A percentile compares a stretch with the other conserved stretches of the same genome.
Conservation (phyloP, 192 early-diverging fungal species). For the Backusella mclennaniae region DNA sequence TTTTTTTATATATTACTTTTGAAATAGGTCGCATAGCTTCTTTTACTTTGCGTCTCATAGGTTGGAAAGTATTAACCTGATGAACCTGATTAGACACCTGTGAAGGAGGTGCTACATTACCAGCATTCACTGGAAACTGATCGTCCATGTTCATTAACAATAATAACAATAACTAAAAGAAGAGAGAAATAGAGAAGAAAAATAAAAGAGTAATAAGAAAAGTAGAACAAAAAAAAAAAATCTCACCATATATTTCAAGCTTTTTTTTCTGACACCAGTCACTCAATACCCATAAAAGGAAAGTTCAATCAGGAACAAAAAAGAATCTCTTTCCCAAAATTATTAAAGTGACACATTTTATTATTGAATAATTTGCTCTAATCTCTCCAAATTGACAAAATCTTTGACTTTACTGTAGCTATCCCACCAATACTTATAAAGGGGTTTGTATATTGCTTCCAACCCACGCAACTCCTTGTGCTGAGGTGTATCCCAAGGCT, state of each 20-base stretch:
- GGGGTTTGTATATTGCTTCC: neutral
- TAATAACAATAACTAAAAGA: neutral
- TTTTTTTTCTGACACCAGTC: conserved; percentile 5
- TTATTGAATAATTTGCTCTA: conserved; percentile 5
- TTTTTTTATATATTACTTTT: conserved; percentile 17
- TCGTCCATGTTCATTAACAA: conserved; percentile 16
- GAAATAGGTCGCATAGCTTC: conserved; percentile 15
- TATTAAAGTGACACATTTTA: neutral
- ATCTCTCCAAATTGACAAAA: neutral
- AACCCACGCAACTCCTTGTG: neutral
- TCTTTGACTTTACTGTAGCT: neutral
- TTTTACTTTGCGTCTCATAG: conserved; percentile 28
- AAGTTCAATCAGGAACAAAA: neutral
- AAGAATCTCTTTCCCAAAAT: neutral
- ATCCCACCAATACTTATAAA: conserved; percentile 19
- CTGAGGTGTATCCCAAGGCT: conserved; percentile 40
- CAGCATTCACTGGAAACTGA: conserved; percentile 36
- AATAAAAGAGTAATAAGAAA: neutral
- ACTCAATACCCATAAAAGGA: neutral
- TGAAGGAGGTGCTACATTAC: conserved; percentile 27
- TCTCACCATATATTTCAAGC: neutral
- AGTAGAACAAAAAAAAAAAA: neutral
- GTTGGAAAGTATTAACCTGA: conserved; percentile 4
- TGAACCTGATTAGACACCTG: conserved; percentile 14
- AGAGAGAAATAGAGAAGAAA: neutral